These are phyloP conservation scores for Pseudocercospora eumusae DNA, from an alignment of 2,329 filamentous ascomycete species.

Conservation along the genomic window DNA sequence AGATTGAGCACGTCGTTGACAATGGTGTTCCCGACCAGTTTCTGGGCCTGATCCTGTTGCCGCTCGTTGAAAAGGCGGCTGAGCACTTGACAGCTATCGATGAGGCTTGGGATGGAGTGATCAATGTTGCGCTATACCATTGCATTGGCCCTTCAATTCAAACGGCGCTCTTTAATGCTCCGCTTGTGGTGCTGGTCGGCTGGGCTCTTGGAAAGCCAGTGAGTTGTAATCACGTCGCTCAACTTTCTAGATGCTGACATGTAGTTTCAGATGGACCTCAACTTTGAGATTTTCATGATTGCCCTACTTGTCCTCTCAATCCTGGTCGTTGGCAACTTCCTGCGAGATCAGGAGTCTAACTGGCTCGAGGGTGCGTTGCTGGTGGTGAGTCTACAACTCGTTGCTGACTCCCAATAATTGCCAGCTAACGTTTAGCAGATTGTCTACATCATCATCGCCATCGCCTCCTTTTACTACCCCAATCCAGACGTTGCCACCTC, in stretches of 20 bases:
- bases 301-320: conserved; percentile 79
- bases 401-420: background rate
- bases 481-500: conserved; percentile 44
- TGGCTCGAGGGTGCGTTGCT: conserved; percentile 85
- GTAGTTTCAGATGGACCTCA: conserved; percentile 63
- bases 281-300: conserved; percentile 88
- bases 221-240: background rate
- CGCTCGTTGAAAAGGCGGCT: conserved; percentile 79
- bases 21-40: conserved; percentile 58
- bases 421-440: conserved; percentile 41
- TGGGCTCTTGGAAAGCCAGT: conserved; percentile 64
- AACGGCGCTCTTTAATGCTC: conserved; percentile 83
- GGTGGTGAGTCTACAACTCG: conserved; percentile 46
- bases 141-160: conserved; percentile 85
- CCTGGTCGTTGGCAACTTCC: conserved; percentile 67
- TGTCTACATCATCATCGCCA: conserved; percentile 64
- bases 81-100: conserved; percentile 82
- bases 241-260: background rate
- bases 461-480: conserved; percentile 64
- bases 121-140: conserved; percentile 79
- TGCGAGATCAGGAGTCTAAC: conserved; percentile 84
- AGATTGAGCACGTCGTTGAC: conserved; percentile 63
- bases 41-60: conserved; percentile 72
- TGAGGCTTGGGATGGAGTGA: conserved; percentile 76
- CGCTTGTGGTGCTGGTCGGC: conserved; percentile 77